phyloP scores from a whole-genome alignment of 1,284 basidiomycete genomes.

The Heimioporus punctisporus region DNA sequence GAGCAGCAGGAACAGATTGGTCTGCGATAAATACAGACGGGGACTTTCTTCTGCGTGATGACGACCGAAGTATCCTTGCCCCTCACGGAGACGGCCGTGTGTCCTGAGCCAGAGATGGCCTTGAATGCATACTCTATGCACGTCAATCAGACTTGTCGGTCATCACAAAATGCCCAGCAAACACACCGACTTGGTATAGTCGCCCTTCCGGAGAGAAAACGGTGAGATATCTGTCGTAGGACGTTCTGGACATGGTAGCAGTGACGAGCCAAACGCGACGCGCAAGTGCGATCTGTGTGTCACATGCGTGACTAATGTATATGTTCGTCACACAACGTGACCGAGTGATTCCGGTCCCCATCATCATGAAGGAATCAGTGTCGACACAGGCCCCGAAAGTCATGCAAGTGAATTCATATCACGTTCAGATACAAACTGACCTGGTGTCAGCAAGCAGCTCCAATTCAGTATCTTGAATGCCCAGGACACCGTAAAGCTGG shows the following conservation, averaged over 20 bases:
- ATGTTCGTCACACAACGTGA: conserved; percentile 17
- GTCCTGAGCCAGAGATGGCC: conserved; percentile 96
- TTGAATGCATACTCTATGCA: conserved; percentile 97
- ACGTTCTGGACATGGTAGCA: conserved; percentile 77
- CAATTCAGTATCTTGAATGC: conserved; percentile 94
- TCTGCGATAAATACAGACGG: conserved; percentile 53
- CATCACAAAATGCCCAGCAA: neutral
- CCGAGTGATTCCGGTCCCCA: neutral
- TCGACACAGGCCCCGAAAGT: conserved; percentile 90
- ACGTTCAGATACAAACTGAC: conserved; percentile 12
- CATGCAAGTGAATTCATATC: conserved; percentile 62
- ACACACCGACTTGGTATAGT: conserved; percentile 96
- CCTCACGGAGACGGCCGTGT: conserved; percentile 92
- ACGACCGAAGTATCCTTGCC: conserved; percentile 96
- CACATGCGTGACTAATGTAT: conserved; percentile 15
- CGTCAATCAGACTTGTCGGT: conserved; percentile 4
- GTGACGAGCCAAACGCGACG: conserved; percentile 40
- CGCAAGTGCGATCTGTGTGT: conserved; percentile 48
- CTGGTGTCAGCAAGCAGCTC: conserved; percentile 76
- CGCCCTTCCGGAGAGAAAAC: conserved; percentile 96
- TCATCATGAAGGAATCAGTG: conserved; percentile 83
- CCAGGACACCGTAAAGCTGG: conserved; percentile 92
- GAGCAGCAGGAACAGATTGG: conserved; percentile 1
- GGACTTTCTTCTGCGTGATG: conserved; percentile 98
- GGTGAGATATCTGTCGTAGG: conserved; percentile 88